A percentile compares a stretch with the other conserved stretches of the same genome.
Conservation (phyloP, 2,329 filamentous ascomycete species). For the Monosporascus sp. region DNA sequence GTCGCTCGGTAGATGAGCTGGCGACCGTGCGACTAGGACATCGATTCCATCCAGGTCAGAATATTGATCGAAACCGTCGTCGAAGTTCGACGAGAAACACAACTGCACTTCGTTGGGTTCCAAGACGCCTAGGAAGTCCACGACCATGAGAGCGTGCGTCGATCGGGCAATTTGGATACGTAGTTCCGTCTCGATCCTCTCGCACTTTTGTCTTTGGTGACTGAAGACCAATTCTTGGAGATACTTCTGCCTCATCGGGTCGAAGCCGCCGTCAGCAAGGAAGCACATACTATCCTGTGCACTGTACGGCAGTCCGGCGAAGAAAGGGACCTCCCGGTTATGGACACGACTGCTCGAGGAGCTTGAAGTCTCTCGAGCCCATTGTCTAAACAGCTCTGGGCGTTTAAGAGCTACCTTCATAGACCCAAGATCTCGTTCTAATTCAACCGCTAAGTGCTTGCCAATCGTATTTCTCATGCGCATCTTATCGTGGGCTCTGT, state of each 20-base stretch:
- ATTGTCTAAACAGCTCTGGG: constrained; percentile 42
- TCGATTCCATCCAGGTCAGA: constrained; percentile 47
- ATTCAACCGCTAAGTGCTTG: constrained; percentile 37
- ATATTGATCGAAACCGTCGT: constrained; percentile 40
- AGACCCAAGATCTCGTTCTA: constrained; percentile 44
- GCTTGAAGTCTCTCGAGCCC: constrained; percentile 32
- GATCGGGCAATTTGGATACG: constrained; percentile 54
- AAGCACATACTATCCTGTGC: constrained; percentile 30
- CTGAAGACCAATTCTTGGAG: constrained; percentile 38
- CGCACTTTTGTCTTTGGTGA: constrained; percentile 43
- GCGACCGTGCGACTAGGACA: constrained; percentile 59
- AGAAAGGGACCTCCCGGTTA: constrained; percentile 31
- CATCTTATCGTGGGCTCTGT: constrained; percentile 40
- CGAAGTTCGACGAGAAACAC: constrained; percentile 54
- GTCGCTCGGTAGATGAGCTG: constrained; percentile 62
- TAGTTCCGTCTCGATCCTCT: constrained; percentile 44
- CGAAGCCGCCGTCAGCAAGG: constrained; percentile 54
- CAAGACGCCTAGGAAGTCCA: constrained; percentile 55
- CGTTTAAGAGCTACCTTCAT: constrained; percentile 42
- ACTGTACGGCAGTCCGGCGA: constrained; percentile 47
- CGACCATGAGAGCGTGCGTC: constrained; percentile 55
- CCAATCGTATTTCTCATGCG: constrained; percentile 41
- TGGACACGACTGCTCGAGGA: constrained; percentile 27
- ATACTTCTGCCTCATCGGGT: constrained; percentile 36
- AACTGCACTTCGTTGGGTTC: constrained; percentile 59